Evolutionary conservation across 2,329 filamentous ascomycete genomes (phyloP), one percentile per base, ranked within the genome.

Genomic region (Aspergillus versicolor): DNA sequence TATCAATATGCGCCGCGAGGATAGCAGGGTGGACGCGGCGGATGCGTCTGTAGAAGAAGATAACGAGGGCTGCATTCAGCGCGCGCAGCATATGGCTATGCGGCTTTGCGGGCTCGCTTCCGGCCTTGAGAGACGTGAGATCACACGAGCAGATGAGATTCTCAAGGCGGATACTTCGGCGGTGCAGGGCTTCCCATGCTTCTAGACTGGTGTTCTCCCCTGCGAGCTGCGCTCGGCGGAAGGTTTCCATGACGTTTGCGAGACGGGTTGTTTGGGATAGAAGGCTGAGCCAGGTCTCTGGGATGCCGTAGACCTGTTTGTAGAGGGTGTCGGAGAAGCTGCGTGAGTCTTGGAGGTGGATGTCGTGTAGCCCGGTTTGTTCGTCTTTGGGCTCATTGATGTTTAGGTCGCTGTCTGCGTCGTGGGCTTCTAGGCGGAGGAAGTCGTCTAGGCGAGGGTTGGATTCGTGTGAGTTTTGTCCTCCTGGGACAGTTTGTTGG

Each of bases 201-300:
- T 67, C 65, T 0, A 67, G 56, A 21, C 61, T 64, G 11, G 63
- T 51, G 7, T 46, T 44, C 17, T 44, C 56, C 1, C 54, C 54
- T 5, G 57, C 40, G 1, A 54, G 52, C 12, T 63, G 63, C 5
- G 65, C 65, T 37, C 66, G 56, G 7, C 60, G 58, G 24, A 71
- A 63, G 21, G 60, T 66, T 34, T 71, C 69, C 54, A 71, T 60
- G 4, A 72, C 66, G 49, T 76, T 78, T 13, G 76, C 76, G 12
- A 79, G 63, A 27, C 76, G 66, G 1, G 75, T 78, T 1, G 76
- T 77, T 55, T 78, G 76, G 1, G 77, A 79, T 13, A 79, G 66
- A 3, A 78, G 66, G 34, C 73, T 76, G 2, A 79, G 67, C 74
- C 76, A 78, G 13, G 73, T 76, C 49, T 79, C 76, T 0, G 75